Evolutionary conservation across 805 yeast genomes (phyloP), one percentile per base, ranked within the genome.

Genomic region (Pichia deserticola): DNA sequence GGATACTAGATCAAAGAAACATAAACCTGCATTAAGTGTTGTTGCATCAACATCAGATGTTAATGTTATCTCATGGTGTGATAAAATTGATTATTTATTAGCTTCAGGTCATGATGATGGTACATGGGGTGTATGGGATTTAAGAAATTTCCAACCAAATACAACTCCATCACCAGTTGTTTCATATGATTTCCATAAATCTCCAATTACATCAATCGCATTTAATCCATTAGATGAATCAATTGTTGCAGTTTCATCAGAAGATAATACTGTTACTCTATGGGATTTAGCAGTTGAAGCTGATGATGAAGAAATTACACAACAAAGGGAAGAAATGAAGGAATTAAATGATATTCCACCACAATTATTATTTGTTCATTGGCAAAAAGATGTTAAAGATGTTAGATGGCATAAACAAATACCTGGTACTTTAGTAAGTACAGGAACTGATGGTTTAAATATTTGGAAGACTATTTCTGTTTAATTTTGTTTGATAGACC

Each of bases 241-340:
- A 0, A 89, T 90, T 54, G 78, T 93, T 48, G 98, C 98, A 1
- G 97, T 92, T 15, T 89, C 95, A 4, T 87, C 96, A 1, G 98
- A 90, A 65, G 99, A 93, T 68, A 89, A 89, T 66, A 93, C 98
- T 6, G 97, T 93, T 8, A 89, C 97, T 1, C 72, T 93, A 57
- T 93, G 99, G 99, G 99, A 93, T 72, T 76, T 93, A 65, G 92
- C 97, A 11, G 99, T 93, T 13, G 99, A 93, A 71, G 98, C 98
- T 4, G 99, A 90, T 52, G 98, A 93, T 64, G 98, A 92, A 64
- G 99, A 92, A 69, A 86, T 92, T 57, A 81, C 86, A 51, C 86
- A 84, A 62, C 97, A 92, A 70, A 78, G 81, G 59, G 77, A 80
- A 50, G 93, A 85, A 60, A 78, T 82, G 39, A 77, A 78, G 58